Evolutionary conservation across 2,329 filamentous ascomycete genomes (phyloP), one percentile per base, ranked within the genome.

Genomic region (Elsinoe arachidis): DNA sequence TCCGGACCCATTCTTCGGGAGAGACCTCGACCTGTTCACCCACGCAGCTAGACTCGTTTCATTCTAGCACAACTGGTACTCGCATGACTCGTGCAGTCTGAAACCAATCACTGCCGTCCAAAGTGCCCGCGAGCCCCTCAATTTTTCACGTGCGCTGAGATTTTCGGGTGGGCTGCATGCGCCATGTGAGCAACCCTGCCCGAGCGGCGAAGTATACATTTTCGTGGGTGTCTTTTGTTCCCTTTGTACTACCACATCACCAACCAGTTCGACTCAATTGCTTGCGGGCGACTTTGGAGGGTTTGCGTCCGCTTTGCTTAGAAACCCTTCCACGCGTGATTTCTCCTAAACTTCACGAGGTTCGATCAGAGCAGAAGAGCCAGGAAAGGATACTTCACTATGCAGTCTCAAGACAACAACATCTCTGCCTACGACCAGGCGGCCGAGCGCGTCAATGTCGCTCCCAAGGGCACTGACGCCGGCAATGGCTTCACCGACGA

Each of bases 371-470:
- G 21, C 37, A 34, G 38, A 43, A 38, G 47, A 54, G 38, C 19
- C 23, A 23, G 23, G 9, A 23, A 12, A 33, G 33, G 21, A 46
- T n/a, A 19, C 17, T 26, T 15, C 21, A 43, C 34, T 12, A 54
- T 54, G 55, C 39, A 52, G 19, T 15, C 35, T 54, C 58, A 39
- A 26, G 33, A 38, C 35, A 44, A 39, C 30, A 44, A n/a, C 17
- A 49, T 53, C 35, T 49, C 47, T 56, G 54, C 58, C 5, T 62
- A 61, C 10, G 61, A 62, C 52, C 41, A 49, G 7, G 43, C 55
- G 19, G 53, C 63, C 11, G 68, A 70, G 61, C 65, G 62, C 38
- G 62, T 69, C 54, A 64, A 57, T 10, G 65, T 71, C 37, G 60
- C 63, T 46, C 65, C 69, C 4, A 72, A 70, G 54, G 65, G 65